Evolutionary conservation across 1,284 basidiomycete species (phyloP).

Genomic region (Jaminaea rosea): DNA sequence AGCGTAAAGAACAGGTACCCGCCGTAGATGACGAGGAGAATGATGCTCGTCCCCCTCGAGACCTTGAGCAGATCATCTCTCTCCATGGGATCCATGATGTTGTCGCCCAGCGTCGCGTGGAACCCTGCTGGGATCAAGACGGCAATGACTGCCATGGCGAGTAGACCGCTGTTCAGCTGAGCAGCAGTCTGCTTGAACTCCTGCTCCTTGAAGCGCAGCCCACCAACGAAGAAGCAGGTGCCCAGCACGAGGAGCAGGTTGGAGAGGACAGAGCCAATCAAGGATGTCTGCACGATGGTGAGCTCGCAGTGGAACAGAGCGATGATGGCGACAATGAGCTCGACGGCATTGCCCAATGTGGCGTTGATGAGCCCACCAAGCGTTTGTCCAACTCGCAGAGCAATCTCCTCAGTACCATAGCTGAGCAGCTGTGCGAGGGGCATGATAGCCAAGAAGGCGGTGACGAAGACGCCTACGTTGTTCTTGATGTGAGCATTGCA

Average conservation of each 20-base stretch:
- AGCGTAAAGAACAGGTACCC: slow-evolving; percentile 34
- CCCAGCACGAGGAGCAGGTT: slow-evolving; percentile 36
- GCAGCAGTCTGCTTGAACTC: slow-evolving; percentile 17
- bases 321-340: slow-evolving; percentile 39
- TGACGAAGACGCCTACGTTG: slow-evolving; percentile 27
- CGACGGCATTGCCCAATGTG: slow-evolving; percentile 37
- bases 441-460: slow-evolving; percentile 37
- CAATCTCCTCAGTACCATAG: slow-evolving; percentile 35
- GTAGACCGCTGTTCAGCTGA: slow-evolving; percentile 18
- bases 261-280: slow-evolving; percentile 34
- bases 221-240: slow-evolving; percentile 37
- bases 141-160: slow-evolving; percentile 40
- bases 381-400: slow-evolving; percentile 38
- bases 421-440: slow-evolving; percentile 33
- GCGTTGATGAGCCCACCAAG: slow-evolving; percentile 39
- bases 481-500: slow-evolving; percentile 18
- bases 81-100: slow-evolving; percentile 19
- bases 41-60: slow-evolving; percentile 25
- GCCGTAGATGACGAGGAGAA: slow-evolving; percentile 33
- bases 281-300: slow-evolving; percentile 33
- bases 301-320: slow-evolving; percentile 38
- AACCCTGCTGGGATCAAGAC: slow-evolving; percentile 37
- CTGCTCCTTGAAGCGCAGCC: slow-evolving; percentile 25
- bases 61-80: slow-evolving; percentile 32
- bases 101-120: slow-evolving; percentile 28